phyloP scores from a whole-genome alignment of 208 protist genomes.

The Acanthamoeba culbertsoni region DNA sequence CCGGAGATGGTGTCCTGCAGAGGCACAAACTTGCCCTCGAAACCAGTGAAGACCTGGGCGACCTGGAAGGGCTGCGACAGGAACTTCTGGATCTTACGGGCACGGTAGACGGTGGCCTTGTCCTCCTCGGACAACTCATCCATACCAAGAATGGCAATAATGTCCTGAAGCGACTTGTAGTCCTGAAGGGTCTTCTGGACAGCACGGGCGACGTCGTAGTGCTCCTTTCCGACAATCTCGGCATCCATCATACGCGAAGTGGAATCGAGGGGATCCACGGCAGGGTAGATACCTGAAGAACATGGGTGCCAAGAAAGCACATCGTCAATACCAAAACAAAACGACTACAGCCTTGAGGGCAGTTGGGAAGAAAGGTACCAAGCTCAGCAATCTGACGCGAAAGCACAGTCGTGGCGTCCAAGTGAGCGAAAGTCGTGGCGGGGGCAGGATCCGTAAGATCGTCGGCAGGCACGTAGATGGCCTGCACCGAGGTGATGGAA shows the following conservation, averaged over 20 bases:
- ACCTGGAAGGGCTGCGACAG: slow-evolving; percentile 98
- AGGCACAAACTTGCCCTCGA: slow-evolving; percentile 93
- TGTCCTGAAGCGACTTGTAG: slow-evolving; percentile 98
- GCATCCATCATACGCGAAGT: slow-evolving; percentile 97
- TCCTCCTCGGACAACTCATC: slow-evolving; percentile 98
- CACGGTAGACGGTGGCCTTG: slow-evolving; percentile 95
- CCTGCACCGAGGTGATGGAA: slow-evolving; percentile 85
- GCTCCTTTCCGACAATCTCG: slow-evolving; percentile 93
- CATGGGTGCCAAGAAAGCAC: slow-evolving; percentile 48
- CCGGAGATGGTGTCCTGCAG: slow-evolving; percentile 93
- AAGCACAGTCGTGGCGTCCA: slow-evolving; percentile 98
- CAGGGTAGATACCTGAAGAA: slow-evolving; percentile 92
- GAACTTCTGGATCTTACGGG: slow-evolving; percentile 95
- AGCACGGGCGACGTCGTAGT: slow-evolving; percentile 96
- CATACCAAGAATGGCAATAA: slow-evolving; percentile 99
- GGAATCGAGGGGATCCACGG: slow-evolving; percentile 97
- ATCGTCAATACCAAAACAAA: background rate
- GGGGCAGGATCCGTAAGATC: slow-evolving; percentile 98
- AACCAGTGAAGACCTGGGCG: slow-evolving; percentile 96
- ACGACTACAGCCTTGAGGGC: background rate
- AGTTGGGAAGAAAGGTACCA: slow-evolving; percentile 39
- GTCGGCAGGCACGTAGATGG: slow-evolving; percentile 98
- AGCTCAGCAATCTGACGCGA: slow-evolving; percentile 95
- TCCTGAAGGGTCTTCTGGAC: slow-evolving; percentile 97
- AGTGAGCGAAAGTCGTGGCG: slow-evolving; percentile 97